phyloP scores from a whole-genome alignment of 2,329 filamentous ascomycete species.

The Arachnomyces sp. region DNA sequence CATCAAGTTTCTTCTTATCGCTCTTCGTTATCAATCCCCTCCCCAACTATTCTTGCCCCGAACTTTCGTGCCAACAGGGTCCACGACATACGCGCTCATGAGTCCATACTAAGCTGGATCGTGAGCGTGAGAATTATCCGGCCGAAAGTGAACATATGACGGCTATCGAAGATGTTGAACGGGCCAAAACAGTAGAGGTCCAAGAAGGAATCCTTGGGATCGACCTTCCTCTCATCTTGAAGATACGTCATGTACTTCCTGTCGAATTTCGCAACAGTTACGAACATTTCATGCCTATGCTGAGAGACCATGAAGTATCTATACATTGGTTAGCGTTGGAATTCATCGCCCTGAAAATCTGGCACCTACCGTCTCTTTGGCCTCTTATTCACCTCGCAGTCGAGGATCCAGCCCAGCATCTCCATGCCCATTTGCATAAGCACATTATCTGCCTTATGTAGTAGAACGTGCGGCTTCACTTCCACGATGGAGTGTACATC shows the following conservation, averaged over 20 bases:
- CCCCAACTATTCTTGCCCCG: too few species aligned
- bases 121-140: not conserved
- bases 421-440: not conserved
- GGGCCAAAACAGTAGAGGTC: not conserved
- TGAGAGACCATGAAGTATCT: not conserved
- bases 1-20: too few species aligned
- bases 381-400: not conserved
- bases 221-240: not conserved
- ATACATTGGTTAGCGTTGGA: too few species aligned
- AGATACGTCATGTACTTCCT: not conserved
- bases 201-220: not conserved
- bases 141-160: not conserved
- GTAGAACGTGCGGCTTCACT: not conserved
- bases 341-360: not conserved
- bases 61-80: too few species aligned
- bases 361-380: too few species aligned
- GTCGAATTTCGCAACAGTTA: not conserved
- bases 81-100: too few species aligned
- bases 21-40: too few species aligned
- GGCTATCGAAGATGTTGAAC: not conserved
- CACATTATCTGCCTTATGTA: not conserved
- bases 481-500: not conserved
- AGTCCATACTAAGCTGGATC: too few species aligned
- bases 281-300: not conserved
- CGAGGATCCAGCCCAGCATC: not conserved